Conservation (phyloP, 2,329 filamentous ascomycete species). For the Pleurostoma richardsiae region DNA sequence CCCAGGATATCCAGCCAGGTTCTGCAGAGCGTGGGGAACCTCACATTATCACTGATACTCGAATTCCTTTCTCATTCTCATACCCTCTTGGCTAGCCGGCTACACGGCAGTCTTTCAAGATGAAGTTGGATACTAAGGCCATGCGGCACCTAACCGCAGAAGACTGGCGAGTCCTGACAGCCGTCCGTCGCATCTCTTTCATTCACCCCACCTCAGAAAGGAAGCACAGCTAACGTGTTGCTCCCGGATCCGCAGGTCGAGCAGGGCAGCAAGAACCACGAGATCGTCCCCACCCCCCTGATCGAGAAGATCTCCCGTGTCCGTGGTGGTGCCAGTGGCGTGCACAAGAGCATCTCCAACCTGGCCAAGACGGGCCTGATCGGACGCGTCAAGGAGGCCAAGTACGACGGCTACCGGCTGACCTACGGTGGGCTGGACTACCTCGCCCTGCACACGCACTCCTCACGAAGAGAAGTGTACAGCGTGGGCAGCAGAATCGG, state of each 20-base stretch:
- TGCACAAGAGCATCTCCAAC: conserved; percentile 81
- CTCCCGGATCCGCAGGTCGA: conserved; percentile 62
- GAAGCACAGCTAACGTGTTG: conserved; percentile 16
- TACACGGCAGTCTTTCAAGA: conserved; percentile 30
- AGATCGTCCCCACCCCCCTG: conserved; percentile 85
- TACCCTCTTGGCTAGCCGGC: too few relatives aligned
- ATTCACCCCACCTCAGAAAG: conserved; percentile 10
- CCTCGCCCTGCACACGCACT: conserved; percentile 87
- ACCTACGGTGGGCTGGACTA: conserved; percentile 98
- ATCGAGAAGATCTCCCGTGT: conserved; percentile 82
- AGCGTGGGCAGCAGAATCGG: conserved; percentile 92
- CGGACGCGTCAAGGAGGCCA: conserved; percentile 87
- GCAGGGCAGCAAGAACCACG: conserved; percentile 91
- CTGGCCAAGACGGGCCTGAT: conserved; percentile 92
- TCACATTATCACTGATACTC: too few relatives aligned
- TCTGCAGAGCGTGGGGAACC: too few relatives aligned
- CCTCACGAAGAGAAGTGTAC: conserved; percentile 75
- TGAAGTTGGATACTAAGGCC: conserved; percentile 93
- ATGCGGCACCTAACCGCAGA: conserved; percentile 88
- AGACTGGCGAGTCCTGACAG: conserved; percentile 93
- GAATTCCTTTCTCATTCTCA: too few relatives aligned
- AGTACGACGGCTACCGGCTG: conserved; percentile 94
- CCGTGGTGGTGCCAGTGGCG: conserved; percentile 70
- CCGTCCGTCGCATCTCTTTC: conserved; percentile 50
- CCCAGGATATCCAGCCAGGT: too few relatives aligned